These are phyloP conservation scores for Fomes fomentarius DNA, from an alignment of 1,284 basidiomycete genomes.

Conservation along the genomic window DNA sequence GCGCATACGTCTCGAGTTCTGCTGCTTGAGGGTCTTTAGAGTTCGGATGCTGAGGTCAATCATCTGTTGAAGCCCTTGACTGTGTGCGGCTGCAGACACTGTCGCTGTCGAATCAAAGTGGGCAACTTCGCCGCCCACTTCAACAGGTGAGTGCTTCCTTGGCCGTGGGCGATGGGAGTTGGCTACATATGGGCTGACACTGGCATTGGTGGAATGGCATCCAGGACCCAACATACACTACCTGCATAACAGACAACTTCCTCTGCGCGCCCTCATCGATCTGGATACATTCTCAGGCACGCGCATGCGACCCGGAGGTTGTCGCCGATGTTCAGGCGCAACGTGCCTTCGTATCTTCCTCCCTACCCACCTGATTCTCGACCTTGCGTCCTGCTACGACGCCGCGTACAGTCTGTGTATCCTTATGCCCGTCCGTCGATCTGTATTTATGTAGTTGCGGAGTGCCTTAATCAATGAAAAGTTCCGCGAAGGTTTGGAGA, in stretches of 20 bases:
- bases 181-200: background rate
- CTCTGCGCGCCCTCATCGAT: background rate
- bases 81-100: background rate
- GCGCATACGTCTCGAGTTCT: background rate
- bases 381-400: background rate
- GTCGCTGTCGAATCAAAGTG: background rate
- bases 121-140: background rate
- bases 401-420: background rate
- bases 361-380: background rate
- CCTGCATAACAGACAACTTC: background rate
- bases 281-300: background rate
- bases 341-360: background rate
- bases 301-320: background rate
- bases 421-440: background rate
- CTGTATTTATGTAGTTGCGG: background rate
- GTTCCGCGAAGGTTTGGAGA: conserved; percentile 17
- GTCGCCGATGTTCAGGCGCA: background rate
- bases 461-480: conserved; percentile 8
- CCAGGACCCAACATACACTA: background rate
- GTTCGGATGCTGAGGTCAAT: background rate
- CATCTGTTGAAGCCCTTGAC: background rate
- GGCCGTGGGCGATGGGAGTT: background rate
- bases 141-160: background rate
- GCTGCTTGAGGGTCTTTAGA: background rate
- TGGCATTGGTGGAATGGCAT: background rate